Evolutionary conservation across 257 asterid genomes (phyloP).

Genomic region (Petrea volubilis): DNA sequence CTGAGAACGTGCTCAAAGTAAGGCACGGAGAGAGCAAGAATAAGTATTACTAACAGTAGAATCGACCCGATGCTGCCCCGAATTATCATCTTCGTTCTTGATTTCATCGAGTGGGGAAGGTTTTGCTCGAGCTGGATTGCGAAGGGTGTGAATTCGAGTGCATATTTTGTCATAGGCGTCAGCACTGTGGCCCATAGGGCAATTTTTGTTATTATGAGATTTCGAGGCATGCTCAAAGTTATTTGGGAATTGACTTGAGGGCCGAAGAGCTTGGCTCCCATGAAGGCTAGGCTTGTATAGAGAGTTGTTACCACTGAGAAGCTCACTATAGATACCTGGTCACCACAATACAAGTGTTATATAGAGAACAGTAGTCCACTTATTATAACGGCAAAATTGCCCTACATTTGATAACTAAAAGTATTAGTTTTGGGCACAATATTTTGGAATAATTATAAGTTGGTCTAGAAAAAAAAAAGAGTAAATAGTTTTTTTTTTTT

Average conservation of each 20-base stretch:
- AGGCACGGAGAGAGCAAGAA: conserved; percentile 62
- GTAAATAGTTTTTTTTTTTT: too few species aligned
- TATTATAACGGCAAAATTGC: background rate
- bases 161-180: conserved; percentile 79
- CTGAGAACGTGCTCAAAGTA: conserved; percentile 70
- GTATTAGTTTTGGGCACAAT: too few species aligned
- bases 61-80: conserved; percentile 59
- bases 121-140: conserved; percentile 61
- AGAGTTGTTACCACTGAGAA: conserved; percentile 56
- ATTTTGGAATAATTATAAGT: background rate
- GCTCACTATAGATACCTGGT: conserved; percentile 67
- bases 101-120: conserved; percentile 47
- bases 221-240: conserved; percentile 67
- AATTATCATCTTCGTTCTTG: conserved; percentile 46
- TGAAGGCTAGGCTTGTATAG: conserved; percentile 59
- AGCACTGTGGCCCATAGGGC: conserved; percentile 76
- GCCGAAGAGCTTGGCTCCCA: conserved; percentile 76
- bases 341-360: background rate
- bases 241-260: conserved; percentile 65
- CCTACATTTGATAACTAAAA: background rate
- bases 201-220: conserved; percentile 47
- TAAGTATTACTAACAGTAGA: conserved; percentile 47
- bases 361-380: background rate
- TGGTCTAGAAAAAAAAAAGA: too few species aligned
- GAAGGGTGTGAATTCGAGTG: conserved; percentile 67